phyloP scores from a whole-genome alignment of 306 rosid genomes.

The Vicia sativa region DNA sequence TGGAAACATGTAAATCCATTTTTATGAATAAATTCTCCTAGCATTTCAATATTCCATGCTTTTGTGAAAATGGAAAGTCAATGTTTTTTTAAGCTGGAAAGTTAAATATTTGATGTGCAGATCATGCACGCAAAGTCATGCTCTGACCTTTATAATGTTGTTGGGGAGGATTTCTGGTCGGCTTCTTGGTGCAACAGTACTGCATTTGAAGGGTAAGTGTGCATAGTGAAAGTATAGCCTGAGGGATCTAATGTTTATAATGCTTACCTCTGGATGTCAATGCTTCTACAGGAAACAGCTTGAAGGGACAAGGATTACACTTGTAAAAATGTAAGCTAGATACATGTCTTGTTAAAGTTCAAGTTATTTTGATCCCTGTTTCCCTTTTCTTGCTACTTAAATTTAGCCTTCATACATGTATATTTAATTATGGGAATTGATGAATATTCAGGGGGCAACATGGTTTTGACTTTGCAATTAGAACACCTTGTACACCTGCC shows the following conservation, averaged over 20 bases:
- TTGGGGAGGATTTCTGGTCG: constrained; percentile 95
- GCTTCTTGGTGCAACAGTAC: constrained; percentile 94
- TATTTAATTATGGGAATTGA: constrained; percentile 24
- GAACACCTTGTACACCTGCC: constrained; percentile 83
- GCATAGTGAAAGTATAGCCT: constrained; percentile 28
- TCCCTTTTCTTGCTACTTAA: constrained; percentile 3
- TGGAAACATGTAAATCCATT: background rate
- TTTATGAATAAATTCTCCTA: constrained; percentile 9
- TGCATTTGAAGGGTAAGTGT: constrained; percentile 79
- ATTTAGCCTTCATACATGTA: constrained; percentile 15
- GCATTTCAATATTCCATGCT: constrained; percentile 9
- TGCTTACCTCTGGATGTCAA: constrained; percentile 40
- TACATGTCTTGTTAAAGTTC: constrained; percentile 31
- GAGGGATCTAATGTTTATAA: constrained; percentile 25
- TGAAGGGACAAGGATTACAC: constrained; percentile 91
- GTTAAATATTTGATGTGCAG: constrained; percentile 53
- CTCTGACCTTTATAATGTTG: constrained; percentile 72
- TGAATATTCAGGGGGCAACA: constrained; percentile 63
- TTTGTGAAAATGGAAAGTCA: constrained; percentile 21
- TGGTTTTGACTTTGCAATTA: constrained; percentile 88
- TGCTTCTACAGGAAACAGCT: constrained; percentile 86
- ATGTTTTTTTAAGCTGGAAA: background rate
- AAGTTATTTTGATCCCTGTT: constrained; percentile 31
- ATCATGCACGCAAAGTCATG: constrained; percentile 80
- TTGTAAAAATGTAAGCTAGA: constrained; percentile 65